Conservation (phyloP, 352 stramenopile genomes). For the Aphanomyces invadans region DNA sequence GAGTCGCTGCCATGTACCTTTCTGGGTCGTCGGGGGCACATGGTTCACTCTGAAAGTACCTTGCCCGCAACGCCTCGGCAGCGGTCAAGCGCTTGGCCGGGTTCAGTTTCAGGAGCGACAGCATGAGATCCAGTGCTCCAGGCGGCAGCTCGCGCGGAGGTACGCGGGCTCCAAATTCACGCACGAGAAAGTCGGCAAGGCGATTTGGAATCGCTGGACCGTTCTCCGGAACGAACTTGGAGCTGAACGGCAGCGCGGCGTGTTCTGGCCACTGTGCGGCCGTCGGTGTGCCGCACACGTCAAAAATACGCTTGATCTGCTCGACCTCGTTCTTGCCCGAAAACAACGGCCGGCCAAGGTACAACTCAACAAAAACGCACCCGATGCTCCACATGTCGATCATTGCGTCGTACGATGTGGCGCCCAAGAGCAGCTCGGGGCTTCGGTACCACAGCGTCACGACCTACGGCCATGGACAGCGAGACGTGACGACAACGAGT, state of each 20-base stretch:
- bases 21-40: conserved; percentile 27
- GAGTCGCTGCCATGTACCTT: too few species aligned
- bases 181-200: conserved; percentile 64
- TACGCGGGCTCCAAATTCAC: conserved; percentile 46
- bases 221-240: conserved; percentile 78
- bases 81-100: conserved; percentile 90
- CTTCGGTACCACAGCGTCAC: conserved; percentile 94
- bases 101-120: conserved; percentile 92
- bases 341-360: conserved; percentile 80
- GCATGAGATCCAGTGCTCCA: conserved; percentile 87
- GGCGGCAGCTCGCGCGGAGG: conserved; percentile 71
- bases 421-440: conserved; percentile 90
- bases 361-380: conserved; percentile 81
- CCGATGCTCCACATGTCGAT: conserved; percentile 96
- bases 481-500: too few species aligned
- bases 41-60: conserved; percentile 89
- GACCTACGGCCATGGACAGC: conserved; percentile 51
- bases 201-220: conserved; percentile 45
- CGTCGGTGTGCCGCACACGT: conserved; percentile 78
- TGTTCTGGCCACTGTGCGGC: conserved; percentile 69
- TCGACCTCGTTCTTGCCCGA: conserved; percentile 83
- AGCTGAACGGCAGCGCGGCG: conserved; percentile 47
- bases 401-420: conserved; percentile 87
- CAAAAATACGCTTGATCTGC: conserved; percentile 85
- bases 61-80: conserved; percentile 85